phyloP scores from a whole-genome alignment of 106 monocot species.

The Dendrobium chrysotoxum region DNA sequence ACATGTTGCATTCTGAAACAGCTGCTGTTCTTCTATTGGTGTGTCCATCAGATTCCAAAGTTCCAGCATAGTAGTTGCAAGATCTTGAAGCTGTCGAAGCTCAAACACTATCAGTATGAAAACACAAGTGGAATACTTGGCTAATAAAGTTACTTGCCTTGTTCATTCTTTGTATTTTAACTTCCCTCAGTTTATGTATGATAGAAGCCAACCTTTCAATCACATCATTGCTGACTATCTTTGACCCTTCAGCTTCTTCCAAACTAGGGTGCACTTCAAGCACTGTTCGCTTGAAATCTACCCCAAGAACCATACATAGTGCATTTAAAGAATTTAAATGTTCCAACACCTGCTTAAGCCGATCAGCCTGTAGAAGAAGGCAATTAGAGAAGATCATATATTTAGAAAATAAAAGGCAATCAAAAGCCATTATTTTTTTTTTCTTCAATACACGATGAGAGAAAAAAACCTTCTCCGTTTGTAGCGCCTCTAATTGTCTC shows the following conservation, averaged over 20 bases:
- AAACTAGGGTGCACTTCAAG: conserved; percentile 62
- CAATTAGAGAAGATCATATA: not conserved
- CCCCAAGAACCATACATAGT: conserved; percentile 71
- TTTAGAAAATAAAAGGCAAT: not conserved
- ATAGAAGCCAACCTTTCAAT: conserved; percentile 47
- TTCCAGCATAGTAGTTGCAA: conserved; percentile 48
- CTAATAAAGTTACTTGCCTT: conserved; percentile 38
- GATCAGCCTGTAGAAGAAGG: conserved; percentile 32
- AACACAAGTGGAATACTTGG: too few species aligned
- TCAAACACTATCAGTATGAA: not conserved
- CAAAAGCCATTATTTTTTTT: too few species aligned
- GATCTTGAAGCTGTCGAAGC: conserved; percentile 57
- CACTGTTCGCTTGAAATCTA: conserved; percentile 59
- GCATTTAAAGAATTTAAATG: conserved; percentile 42
- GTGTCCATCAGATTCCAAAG: conserved; percentile 74
- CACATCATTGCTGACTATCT: conserved; percentile 46
- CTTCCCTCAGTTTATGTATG: conserved; percentile 43
- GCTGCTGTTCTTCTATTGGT: conserved; percentile 59
- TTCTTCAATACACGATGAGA: not conserved
- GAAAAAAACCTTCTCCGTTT: conserved; percentile 67
- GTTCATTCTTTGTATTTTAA: conserved; percentile 87
- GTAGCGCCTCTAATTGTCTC: conserved; percentile 47
- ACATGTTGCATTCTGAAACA: conserved; percentile 45
- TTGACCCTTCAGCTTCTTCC: conserved; percentile 44
- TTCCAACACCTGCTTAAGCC: conserved; percentile 60